Percentiles rank a stretch among this genome's conserved stretches.
Conservation (phyloP, 2,329 filamentous ascomycete genomes). For the Phyllosticta citriasiana region DNA sequence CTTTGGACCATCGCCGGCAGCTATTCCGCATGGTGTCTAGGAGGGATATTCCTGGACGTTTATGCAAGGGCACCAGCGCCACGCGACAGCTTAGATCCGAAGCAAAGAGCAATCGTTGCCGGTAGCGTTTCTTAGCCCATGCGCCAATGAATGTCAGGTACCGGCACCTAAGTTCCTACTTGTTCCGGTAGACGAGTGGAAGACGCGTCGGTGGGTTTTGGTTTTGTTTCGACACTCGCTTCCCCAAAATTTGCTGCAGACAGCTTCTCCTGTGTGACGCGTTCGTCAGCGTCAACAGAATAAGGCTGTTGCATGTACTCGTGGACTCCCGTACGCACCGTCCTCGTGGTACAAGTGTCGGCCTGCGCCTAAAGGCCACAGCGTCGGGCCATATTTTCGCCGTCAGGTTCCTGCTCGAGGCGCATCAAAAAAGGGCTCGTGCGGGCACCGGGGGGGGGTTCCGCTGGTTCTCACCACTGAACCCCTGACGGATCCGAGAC, state of each 20-base stretch:
- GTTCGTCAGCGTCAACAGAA: background rate
- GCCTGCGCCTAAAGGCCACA: background rate
- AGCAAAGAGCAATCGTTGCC: background rate
- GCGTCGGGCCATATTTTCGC: background rate
- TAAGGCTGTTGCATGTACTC: background rate
- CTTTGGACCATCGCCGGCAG: background rate
- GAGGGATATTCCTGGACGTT: background rate
- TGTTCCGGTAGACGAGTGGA: background rate
- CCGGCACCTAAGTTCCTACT: background rate
- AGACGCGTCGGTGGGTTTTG: background rate
- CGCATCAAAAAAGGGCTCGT: background rate
- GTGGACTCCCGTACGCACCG: background rate
- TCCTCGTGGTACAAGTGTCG: background rate
- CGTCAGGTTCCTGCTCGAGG: background rate
- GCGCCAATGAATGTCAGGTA: background rate
- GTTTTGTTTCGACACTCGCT: background rate
- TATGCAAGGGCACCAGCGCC: background rate
- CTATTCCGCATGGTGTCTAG: background rate
- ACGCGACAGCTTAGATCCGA: background rate
- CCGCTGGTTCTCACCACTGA: background rate
- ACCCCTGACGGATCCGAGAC: background rate
- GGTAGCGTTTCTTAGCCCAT: background rate
- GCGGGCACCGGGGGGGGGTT: background rate
- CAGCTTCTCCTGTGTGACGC: background rate
- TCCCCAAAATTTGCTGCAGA: background rate